phyloP scores from a whole-genome alignment of 2,329 filamentous ascomycete genomes.

The Colletotrichum tanaceti region DNA sequence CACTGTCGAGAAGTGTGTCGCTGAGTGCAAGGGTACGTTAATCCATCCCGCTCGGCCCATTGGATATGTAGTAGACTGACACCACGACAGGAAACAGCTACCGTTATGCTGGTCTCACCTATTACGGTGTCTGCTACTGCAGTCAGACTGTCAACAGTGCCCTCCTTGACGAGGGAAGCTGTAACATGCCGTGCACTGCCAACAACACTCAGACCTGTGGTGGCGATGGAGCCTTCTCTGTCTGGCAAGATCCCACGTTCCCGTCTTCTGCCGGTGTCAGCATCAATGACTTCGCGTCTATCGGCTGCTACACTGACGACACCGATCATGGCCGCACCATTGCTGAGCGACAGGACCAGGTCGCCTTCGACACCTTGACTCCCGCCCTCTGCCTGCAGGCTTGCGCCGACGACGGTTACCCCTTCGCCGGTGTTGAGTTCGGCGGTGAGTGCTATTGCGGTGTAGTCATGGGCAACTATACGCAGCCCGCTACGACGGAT shows the following conservation, averaged over 20 bases:
- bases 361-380: constrained; percentile 54
- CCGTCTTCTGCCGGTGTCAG: constrained; percentile 56
- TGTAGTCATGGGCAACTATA: constrained; percentile 63
- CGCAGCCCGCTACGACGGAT: constrained; percentile 48
- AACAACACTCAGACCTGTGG: constrained; percentile 61
- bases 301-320: constrained; percentile 71
- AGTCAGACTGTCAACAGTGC: constrained; percentile 64
- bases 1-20: constrained; percentile 61
- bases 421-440: constrained; percentile 62
- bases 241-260: constrained; percentile 63
- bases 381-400: constrained; percentile 56
- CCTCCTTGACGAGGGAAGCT: constrained; percentile 63
- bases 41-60: not conserved
- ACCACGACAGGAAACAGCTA: constrained; percentile 57
- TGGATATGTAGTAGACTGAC: not conserved
- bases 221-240: constrained; percentile 58
- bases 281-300: constrained; percentile 64
- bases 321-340: constrained; percentile 57
- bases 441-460: constrained; percentile 61
- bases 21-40: constrained; percentile 60
- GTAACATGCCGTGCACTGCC: constrained; percentile 66
- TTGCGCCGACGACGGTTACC: constrained; percentile 58
- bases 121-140: constrained; percentile 66
- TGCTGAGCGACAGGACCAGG: constrained; percentile 54
- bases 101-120: constrained; percentile 63